These are phyloP conservation scores for Furcasterigmium furcatum DNA, from an alignment of 2,329 filamentous ascomycete genomes.

Conservation along the genomic window DNA sequence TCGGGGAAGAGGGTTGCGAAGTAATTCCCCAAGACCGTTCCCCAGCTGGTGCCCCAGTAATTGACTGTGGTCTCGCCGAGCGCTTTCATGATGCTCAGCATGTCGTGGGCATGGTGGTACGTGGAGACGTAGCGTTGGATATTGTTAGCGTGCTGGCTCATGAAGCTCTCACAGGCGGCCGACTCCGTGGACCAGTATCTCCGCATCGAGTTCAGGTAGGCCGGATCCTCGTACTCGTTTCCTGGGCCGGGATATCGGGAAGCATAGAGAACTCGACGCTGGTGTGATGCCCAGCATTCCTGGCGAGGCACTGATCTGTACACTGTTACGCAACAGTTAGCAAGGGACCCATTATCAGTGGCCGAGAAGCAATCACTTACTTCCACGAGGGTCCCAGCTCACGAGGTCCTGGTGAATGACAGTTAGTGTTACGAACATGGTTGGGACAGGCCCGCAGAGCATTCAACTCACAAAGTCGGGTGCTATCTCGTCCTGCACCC, in stretches of 20 bases:
- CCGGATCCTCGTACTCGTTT: constrained; percentile 35
- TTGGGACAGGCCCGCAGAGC: too few relatives aligned
- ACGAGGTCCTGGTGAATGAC: not conserved
- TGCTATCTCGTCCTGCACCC: too few relatives aligned
- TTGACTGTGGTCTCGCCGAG: constrained; percentile 36
- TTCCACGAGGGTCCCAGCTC: not conserved
- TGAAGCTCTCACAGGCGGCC: constrained; percentile 34
- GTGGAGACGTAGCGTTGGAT: constrained; percentile 38
- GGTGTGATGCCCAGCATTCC: constrained; percentile 43
- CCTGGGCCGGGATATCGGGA: constrained; percentile 37
- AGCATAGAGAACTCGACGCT: constrained; percentile 38
- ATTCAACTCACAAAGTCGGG: too few relatives aligned
- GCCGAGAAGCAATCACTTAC: not conserved
- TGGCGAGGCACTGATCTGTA: not conserved
- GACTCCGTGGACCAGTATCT: constrained; percentile 25
- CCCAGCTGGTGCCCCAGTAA: constrained; percentile 50
- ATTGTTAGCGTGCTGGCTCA: constrained; percentile 20
- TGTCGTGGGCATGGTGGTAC: constrained; percentile 39
- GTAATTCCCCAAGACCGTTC: constrained; percentile 14
- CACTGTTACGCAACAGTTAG: too few relatives aligned
- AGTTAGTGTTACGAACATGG: too few relatives aligned
- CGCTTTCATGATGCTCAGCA: constrained; percentile 40
- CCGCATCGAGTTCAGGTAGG: constrained; percentile 8
- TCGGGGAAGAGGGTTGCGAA: constrained; percentile 16
- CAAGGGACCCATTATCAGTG: not conserved